Percentiles rank a stretch among this genome's conserved stretches.
These are phyloP conservation scores for Teunomyces aglyptinius DNA, from an alignment of 805 yeast genomes.

Conservation along the genomic window DNA sequence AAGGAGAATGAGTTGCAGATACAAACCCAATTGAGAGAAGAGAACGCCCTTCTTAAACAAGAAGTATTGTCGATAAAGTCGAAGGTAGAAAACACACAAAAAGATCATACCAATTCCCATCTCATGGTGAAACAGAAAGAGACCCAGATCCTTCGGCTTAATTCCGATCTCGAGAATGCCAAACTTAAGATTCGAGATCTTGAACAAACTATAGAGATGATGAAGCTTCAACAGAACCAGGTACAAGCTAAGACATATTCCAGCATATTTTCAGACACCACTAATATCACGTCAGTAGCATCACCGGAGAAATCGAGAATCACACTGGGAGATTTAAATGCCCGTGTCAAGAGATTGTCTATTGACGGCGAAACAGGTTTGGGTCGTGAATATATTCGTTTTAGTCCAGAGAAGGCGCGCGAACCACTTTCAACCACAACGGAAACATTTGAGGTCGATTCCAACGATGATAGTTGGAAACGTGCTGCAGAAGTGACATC, in stretches of 20 bases:
- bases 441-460: constrained; percentile 34
- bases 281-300: constrained; percentile 3
- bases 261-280: constrained; percentile 6
- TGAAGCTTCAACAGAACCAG: constrained; percentile 30
- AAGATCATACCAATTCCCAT: constrained; percentile 49
- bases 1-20: constrained; percentile 20
- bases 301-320: constrained; percentile 17
- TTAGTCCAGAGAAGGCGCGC: constrained; percentile 18
- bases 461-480: constrained; percentile 73
- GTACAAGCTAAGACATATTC: not conserved
- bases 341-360: constrained; percentile 39
- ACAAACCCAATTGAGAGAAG: constrained; percentile 22
- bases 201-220: constrained; percentile 43
- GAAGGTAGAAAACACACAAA: constrained; percentile 42
- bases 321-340: constrained; percentile 37
- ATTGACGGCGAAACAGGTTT: constrained; percentile 19
- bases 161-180: constrained; percentile 60
- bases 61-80: constrained; percentile 23
- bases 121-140: constrained; percentile 64
- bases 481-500: constrained; percentile 88
- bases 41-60: constrained; percentile 23
- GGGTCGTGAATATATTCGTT: constrained; percentile 20
- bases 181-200: constrained; percentile 51
- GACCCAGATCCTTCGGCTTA: constrained; percentile 59
- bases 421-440: constrained; percentile 15